Evolutionary conservation across 2,329 filamentous ascomycete genomes (phyloP).

Genomic region (Allantophomopsis lycopodina): DNA sequence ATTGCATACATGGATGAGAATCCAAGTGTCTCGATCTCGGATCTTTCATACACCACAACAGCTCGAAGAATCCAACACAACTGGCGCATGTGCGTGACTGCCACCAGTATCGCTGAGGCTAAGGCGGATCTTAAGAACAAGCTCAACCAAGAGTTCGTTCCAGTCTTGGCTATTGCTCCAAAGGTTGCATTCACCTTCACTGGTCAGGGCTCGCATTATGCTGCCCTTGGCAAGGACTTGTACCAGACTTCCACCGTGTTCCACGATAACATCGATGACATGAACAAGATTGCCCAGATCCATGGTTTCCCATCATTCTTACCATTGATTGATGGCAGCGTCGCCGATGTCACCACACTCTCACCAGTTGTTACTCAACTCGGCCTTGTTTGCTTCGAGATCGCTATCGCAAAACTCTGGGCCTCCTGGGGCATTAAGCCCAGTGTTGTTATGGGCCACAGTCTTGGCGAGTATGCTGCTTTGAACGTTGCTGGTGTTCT

Average conservation of each 20-base stretch:
- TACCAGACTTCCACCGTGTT: constrained; percentile 21
- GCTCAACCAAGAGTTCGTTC: constrained; percentile 23
- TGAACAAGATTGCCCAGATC: constrained; percentile 6
- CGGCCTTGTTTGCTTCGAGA: constrained; percentile 38
- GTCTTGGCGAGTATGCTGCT: constrained; percentile 62
- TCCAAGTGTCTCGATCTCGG: constrained; percentile 7
- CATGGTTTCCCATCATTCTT: constrained; percentile 11
- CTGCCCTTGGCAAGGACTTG: constrained; percentile 8
- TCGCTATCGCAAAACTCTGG: constrained; percentile 40
- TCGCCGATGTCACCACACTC: constrained; percentile 22
- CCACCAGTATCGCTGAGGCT: constrained; percentile 25
- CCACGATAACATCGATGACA: constrained; percentile 6
- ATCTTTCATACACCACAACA: constrained; percentile 18
- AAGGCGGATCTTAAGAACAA: constrained; percentile 34
- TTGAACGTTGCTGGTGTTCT: constrained; percentile 58
- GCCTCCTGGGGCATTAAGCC: constrained; percentile 39
- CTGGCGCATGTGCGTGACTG: constrained; percentile 36
- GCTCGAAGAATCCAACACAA: constrained; percentile 43
- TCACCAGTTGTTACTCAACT: constrained; percentile 39
- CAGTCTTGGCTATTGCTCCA: constrained; percentile 14
- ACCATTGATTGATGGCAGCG: constrained; percentile 28
- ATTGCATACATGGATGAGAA: constrained; percentile 3
- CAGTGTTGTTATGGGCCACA: constrained; percentile 43
- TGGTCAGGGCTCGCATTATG: constrained; percentile 23
- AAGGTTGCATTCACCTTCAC: constrained; percentile 7